Base-by-base conservation (phyloP, 1,284 basidiomycete species). In the Sporisorium sorghi region DNA sequence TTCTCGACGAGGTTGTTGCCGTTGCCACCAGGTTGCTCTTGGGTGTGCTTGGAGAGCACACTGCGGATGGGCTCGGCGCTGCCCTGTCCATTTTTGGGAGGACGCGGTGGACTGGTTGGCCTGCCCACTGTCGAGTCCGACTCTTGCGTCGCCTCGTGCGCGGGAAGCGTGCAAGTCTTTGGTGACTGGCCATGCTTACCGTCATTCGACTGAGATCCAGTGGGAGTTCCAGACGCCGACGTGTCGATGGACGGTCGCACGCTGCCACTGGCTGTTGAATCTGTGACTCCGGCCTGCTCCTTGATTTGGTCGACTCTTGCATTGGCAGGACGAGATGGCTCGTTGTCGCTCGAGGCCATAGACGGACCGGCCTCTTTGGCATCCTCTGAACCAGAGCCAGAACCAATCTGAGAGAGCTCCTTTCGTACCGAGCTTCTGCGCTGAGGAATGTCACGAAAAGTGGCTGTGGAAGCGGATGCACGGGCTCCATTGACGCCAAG, bases 371-470 rank as follows among this genome's bases (percentile, higher is more conserved):
- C 23, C 12, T 48, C 52, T 8, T 40, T 15, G 14, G 19, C 23
- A 1, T 24, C 30, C 9, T 48, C 46, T 24, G 59, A 10, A 5
- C 32, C 24, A 1, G 49, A 10, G 12, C 15, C 15, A 2, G 10
- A 24, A 7, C 12, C 54, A 3, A 67, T 15, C 14, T 60, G 52
- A 1, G 71, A 61, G 2, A 57, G 54, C 12, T 69, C 57, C 32
- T 57, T 64, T n/a, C 52, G 61, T 17, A 70, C 55, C 23, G 72
- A 74, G 56, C 66, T 70, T 19, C 62, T 65, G 37, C 66, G 66
- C 54, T 74, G 66, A 7, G 72, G 66, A 39, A 69, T 63, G 52
- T 66, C 72, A 19, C 59, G 66, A 12, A 62, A 56, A 3, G 57
- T 40, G 4, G 47, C 24, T 2, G 65, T 19, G 0, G 63, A 46